Evolutionary conservation across 805 yeast genomes (phyloP).

Genomic region (Zygoascus tannicola): DNA sequence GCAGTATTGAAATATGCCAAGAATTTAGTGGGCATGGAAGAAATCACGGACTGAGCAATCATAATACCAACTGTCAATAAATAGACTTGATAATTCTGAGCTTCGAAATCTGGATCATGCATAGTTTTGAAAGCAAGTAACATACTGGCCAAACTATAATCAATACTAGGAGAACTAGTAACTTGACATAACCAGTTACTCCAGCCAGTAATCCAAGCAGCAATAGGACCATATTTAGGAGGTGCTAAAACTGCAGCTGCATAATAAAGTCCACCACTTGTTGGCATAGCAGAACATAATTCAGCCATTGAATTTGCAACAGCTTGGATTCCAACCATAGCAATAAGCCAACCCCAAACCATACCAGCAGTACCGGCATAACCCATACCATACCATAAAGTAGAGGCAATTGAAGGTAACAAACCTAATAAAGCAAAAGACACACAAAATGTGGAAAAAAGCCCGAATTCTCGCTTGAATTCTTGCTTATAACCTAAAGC

Average conservation of each 20-base stretch:
- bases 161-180: constrained; percentile 54
- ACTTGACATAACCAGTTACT: constrained; percentile 57
- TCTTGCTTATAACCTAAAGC: constrained; percentile 52
- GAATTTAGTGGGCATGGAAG: constrained; percentile 47
- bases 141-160: constrained; percentile 47
- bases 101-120: constrained; percentile 32
- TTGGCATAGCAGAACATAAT: constrained; percentile 56
- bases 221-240: constrained; percentile 40
- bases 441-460: constrained; percentile 51
- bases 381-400: constrained; percentile 49
- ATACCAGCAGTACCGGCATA: constrained; percentile 57
- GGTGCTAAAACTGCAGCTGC: constrained; percentile 58
- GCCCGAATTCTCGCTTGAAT: constrained; percentile 49
- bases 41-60: constrained; percentile 37
- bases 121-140: constrained; percentile 42
- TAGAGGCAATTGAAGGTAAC: constrained; percentile 56
- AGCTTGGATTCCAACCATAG: constrained; percentile 44
- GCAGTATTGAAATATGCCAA: constrained; percentile 42
- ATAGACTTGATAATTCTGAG: constrained; percentile 42
- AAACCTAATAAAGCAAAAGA: constrained; percentile 60
- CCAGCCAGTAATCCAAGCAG: constrained; percentile 59
- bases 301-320: constrained; percentile 58
- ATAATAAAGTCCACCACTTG: constrained; percentile 60
- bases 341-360: constrained; percentile 54
- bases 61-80: constrained; percentile 45